phyloP scores from a whole-genome alignment of 1,284 basidiomycete species.

The Filobasidium uniguttulatum region DNA sequence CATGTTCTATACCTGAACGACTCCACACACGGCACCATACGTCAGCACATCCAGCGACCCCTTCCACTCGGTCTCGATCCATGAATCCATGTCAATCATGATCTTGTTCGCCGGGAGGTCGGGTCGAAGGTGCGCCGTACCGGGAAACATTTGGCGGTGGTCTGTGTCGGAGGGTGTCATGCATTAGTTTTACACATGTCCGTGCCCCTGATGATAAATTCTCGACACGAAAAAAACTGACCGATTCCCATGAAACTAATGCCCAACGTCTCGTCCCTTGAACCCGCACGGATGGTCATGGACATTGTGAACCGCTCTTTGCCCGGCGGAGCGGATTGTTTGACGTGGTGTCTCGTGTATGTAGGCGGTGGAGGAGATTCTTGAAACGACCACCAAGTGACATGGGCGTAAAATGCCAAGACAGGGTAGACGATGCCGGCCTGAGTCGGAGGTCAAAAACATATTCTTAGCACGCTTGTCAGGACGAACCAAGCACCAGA shows the following conservation, averaged over 20 bases:
- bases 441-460: conserved; percentile 14
- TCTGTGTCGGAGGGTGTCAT: conserved; percentile 17
- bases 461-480: no score
- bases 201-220: not conserved
- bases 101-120: conserved; percentile 30
- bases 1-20: conserved; percentile 28
- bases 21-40: conserved; percentile 28
- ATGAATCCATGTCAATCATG: conserved; percentile 28
- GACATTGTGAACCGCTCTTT: conserved; percentile 25
- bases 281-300: conserved; percentile 19
- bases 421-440: conserved; percentile 41
- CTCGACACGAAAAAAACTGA: conserved; percentile 19
- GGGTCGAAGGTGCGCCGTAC: conserved; percentile 24
- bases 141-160: conserved; percentile 34
- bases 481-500: conserved; percentile 42
- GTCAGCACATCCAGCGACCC: conserved; percentile 29
- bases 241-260: conserved; percentile 33
- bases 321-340: conserved; percentile 40
- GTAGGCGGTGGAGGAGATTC: conserved; percentile 57
- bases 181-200: not conserved
- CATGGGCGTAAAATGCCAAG: conserved; percentile 83
- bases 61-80: conserved; percentile 26
- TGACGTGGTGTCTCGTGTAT: conserved; percentile 74
- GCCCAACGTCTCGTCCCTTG: conserved; percentile 20
- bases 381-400: conserved; percentile 72